phyloP scores from a whole-genome alignment of 495 filamentous ascomycete genomes.

The Tuber borchii region DNA sequence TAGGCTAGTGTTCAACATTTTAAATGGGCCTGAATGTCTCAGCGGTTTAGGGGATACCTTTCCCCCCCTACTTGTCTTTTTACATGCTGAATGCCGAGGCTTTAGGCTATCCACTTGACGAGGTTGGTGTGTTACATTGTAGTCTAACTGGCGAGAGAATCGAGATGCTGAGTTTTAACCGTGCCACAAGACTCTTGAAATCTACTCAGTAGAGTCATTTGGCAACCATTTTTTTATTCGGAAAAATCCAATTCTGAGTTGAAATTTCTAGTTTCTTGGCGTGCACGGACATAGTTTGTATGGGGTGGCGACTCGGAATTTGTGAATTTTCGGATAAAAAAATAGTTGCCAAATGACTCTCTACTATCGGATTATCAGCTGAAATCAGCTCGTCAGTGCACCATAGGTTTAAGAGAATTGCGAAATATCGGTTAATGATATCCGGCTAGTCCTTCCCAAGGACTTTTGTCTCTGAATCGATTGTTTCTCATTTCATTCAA shows the following conservation, averaged over 20 bases:
- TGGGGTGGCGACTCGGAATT: too few species aligned
- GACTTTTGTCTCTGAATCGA: neutral
- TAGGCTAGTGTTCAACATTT: too few species aligned
- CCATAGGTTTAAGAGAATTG: neutral
- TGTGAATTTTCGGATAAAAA: too few species aligned
- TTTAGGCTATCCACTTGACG: neutral
- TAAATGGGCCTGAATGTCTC: too few species aligned
- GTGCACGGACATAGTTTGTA: too few species aligned
- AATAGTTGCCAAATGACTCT: too few species aligned
- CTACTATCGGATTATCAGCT: neutral
- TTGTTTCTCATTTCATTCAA: too few species aligned
- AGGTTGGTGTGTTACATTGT: neutral
- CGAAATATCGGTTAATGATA: neutral
- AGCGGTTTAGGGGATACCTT: too few species aligned
- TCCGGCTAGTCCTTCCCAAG: neutral
- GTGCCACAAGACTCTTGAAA: neutral
- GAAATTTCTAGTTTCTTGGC: too few species aligned
- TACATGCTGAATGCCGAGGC: neutral
- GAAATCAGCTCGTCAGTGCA: neutral
- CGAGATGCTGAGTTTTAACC: neutral
- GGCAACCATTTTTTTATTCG: too few species aligned
- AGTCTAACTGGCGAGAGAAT: neutral
- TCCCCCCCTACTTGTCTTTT: neutral
- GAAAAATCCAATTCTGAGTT: too few species aligned
- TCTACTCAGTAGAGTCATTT: too few species aligned